Base-by-base conservation (phyloP, 805 yeast species). In the Wickerhamomyces sydowiorum region DNA sequence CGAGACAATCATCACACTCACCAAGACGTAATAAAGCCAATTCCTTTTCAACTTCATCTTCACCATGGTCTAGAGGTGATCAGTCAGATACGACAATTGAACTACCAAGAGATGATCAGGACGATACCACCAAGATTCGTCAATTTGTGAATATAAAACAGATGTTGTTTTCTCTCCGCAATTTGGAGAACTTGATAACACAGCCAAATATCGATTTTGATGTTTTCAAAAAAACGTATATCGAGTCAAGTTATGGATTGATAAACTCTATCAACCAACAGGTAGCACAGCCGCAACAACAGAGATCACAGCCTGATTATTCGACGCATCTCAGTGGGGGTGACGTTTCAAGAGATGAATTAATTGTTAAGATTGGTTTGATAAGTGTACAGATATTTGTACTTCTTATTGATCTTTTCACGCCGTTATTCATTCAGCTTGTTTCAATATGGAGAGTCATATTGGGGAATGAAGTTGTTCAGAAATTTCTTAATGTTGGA, bases 331-430 rank as follows among this genome's bases (percentile, higher is more conserved):
- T 7, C 25, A 23, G 25, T 23, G 7, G 10, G 10, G 25, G 25
- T 7, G 7, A 23, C 10, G 3, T 20, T 30, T 13, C 12, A 12
- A 14, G 28, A 8, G 12, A 23, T 32, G 23, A 39, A 7, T 10
- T 39, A 7, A 23, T 40, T 7, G 20, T 36, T 10, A 35, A 41
- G 27, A 41, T 41, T 13, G 20, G 34, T 3, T 13, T 38, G 5
- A 4, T 36, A 4, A 9, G 25, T 22, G 22, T 31, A 17, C 34
- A 41, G n/a, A 31, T 37, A 1, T 31, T 18, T 4, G 21, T 13
- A n/a, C 14, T 37, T 1, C 13, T 20, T 4, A 18, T 41, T 3
- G 44, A 41, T 9, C 10, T 41, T 6, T 15, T 33, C 5, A 23
- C 24, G 3, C 37, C 40, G 20, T 6, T 36, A 4, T 9, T 27